phyloP scores from a whole-genome alignment of 495 filamentous ascomycete genomes.

The Podospora comata region DNA sequence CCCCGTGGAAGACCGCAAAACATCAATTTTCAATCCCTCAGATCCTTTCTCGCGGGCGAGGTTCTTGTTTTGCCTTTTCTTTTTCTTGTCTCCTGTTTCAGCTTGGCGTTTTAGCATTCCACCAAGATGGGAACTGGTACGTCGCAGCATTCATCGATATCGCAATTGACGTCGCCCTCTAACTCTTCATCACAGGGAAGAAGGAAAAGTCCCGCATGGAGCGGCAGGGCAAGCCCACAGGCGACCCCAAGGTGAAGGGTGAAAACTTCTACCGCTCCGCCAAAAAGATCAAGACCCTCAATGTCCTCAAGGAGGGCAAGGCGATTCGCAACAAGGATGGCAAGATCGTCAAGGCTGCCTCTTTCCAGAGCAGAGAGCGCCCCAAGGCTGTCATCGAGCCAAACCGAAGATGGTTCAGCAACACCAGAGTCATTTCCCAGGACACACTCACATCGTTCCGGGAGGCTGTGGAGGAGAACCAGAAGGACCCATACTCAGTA shows the following conservation, averaged over 20 bases:
- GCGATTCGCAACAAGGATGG: constrained; percentile 71
- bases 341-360: constrained; percentile 72
- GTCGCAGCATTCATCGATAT: neutral
- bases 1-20: constrained; percentile 25
- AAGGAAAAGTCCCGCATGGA: constrained; percentile 79
- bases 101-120: constrained; percentile 18
- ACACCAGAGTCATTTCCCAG: constrained; percentile 59
- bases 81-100: constrained; percentile 1
- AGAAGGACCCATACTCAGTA: constrained; percentile 84
- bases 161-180: neutral
- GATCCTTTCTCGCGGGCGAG: constrained; percentile 25
- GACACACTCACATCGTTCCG: constrained; percentile 73
- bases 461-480: constrained; percentile 85
- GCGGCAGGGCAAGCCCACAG: constrained; percentile 72
- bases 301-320: constrained; percentile 79
- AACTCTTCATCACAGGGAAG: constrained; percentile 52
- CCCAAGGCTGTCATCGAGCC: constrained; percentile 90
- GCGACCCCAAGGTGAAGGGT: constrained; percentile 90
- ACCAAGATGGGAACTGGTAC: constrained; percentile 72
- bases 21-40: constrained; percentile 7
- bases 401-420: constrained; percentile 73
- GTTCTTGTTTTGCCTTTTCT: constrained; percentile 17
- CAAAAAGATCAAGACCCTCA: constrained; percentile 82
- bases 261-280: constrained; percentile 62
- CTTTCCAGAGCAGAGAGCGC: constrained; percentile 68